A percentile compares a stretch with the other conserved stretches of the same genome.
Conservation (phyloP, 2,329 filamentous ascomycete species). For the Talaromyces atroroseus region DNA sequence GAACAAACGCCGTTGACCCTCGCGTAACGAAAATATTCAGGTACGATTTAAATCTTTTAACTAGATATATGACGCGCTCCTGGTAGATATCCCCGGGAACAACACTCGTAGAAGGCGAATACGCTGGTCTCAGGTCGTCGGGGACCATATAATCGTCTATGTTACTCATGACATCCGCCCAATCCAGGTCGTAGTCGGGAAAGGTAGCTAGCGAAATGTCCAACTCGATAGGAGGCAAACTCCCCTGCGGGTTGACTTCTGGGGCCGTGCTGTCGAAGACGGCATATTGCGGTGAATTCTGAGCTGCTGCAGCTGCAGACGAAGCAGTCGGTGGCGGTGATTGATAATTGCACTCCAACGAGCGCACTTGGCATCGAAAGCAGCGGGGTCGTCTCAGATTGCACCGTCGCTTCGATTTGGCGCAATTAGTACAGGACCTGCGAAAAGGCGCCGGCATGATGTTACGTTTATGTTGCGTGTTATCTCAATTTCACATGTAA, state of each 20-base stretch:
- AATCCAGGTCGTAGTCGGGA: constrained; percentile 10
- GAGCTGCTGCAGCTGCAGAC: background rate
- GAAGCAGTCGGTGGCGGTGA: background rate
- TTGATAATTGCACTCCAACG: constrained; percentile 8
- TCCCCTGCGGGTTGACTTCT: background rate
- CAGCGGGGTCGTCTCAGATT: constrained; percentile 6
- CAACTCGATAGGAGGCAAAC: background rate
- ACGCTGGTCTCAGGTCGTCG: background rate
- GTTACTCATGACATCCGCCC: constrained; percentile 11
- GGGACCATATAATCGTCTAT: constrained; percentile 8
- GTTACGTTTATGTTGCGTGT: no score
- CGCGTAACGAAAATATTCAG: background rate
- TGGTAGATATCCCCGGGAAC: constrained; percentile 11
- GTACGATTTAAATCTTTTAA: constrained; percentile 6
- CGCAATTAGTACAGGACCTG: constrained; percentile 4
- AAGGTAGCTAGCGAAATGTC: constrained; percentile 4
- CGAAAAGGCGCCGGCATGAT: constrained; percentile 8
- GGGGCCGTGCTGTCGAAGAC: background rate
- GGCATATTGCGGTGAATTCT: background rate
- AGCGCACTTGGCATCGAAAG: constrained; percentile 10
- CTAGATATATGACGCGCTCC: constrained; percentile 6
- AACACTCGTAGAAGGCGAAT: constrained; percentile 3
- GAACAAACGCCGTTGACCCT: constrained; percentile 2
- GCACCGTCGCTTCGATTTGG: constrained; percentile 9
- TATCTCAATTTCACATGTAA: no score